These are phyloP conservation scores for Rhododendron ovatum DNA, from an alignment of 148 eudicot genomes.

Conservation along the genomic window DNA sequence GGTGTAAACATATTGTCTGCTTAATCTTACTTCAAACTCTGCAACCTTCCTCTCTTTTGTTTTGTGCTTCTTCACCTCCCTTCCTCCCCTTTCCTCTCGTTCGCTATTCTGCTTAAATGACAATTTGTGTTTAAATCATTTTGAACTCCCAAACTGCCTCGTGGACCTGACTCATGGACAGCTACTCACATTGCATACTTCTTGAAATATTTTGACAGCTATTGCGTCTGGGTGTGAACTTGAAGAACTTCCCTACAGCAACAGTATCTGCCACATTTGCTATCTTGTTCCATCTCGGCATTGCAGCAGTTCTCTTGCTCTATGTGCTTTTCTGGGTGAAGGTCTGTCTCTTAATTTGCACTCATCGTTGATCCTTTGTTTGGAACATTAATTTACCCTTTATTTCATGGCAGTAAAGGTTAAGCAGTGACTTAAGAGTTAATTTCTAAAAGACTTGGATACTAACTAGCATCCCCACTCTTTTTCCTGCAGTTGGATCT, in stretches of 20 bases:
- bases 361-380: not conserved
- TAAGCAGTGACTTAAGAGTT: not conserved
- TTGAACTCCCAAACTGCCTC: not conserved
- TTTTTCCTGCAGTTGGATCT: constrained; percentile 52
- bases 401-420: not conserved
- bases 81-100: not conserved
- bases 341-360: constrained; percentile 33
- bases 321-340: constrained; percentile 85
- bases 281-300: constrained; percentile 69
- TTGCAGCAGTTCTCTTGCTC: constrained; percentile 73
- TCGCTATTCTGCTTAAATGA: not conserved
- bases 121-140: not conserved
- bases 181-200: constrained; percentile 2
- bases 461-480: not conserved
- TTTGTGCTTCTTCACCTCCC: not conserved
- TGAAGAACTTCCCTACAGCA: constrained; percentile 79
- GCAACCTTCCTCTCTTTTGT: not conserved
- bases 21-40: not conserved
- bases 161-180: not conserved
- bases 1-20: not conserved
- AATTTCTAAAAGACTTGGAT: not conserved
- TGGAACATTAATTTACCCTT: not conserved
- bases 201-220: constrained; percentile 41
- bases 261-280: constrained; percentile 64
- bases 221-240: constrained; percentile 57